Evolutionary conservation across 352 stramenopile species (phyloP).

Genomic region (Thraustochytrium sp.): DNA sequence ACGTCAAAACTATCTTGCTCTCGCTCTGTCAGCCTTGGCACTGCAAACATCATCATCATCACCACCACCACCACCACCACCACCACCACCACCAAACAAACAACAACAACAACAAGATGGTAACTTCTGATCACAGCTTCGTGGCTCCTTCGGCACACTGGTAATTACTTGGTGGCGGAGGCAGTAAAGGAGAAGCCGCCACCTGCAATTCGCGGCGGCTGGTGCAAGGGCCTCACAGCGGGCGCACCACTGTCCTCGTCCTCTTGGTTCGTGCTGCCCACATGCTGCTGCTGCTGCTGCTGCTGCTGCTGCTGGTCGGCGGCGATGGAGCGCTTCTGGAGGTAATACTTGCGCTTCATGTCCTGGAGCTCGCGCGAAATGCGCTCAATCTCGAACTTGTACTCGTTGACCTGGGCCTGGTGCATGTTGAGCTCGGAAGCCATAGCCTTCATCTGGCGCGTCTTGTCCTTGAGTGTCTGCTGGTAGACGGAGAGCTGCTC

Average conservation of each 20-base stretch:
- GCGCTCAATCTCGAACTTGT: conserved; percentile 89
- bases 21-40: too few relatives aligned
- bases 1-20: too few relatives aligned
- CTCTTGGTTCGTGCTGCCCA: not conserved
- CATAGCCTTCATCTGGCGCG: conserved; percentile 92
- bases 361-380: conserved; percentile 82
- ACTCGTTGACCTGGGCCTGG: conserved; percentile 81
- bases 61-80: too few relatives aligned
- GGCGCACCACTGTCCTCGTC: not conserved
- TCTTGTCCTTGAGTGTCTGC: conserved; percentile 89
- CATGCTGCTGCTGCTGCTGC: not conserved
- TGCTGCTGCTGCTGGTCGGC: not conserved
- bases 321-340: conserved; percentile 55
- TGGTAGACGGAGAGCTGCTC: conserved; percentile 91
- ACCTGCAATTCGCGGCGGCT: not conserved
- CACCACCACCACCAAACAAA: too few relatives aligned
- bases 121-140: too few relatives aligned
- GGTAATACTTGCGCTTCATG: conserved; percentile 92
- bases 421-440: conserved; percentile 94
- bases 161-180: not conserved
- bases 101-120: too few relatives aligned
- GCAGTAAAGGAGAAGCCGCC: conserved; percentile 6
- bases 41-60: too few relatives aligned
- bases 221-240: not conserved
- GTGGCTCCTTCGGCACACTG: not conserved